A percentile compares a stretch with the other conserved stretches of the same genome.
Conservation (phyloP, 2,329 filamentous ascomycete genomes). For the Scedosporium dehoogii region DNA sequence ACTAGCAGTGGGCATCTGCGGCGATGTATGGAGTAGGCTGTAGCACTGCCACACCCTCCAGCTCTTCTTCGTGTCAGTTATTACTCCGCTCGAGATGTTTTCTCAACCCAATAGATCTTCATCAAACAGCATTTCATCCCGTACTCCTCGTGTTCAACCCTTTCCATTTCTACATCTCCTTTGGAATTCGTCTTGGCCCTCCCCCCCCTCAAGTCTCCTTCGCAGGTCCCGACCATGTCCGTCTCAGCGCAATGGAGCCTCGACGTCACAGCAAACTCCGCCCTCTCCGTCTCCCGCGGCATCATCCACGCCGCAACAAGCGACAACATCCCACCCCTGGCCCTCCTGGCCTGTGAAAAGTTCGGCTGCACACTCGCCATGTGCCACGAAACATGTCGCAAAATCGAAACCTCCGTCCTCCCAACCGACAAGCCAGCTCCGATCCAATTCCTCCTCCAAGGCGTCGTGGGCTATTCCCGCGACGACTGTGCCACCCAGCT, state of each 20-base stretch:
- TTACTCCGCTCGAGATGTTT: too few relatives aligned
- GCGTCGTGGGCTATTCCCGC: background rate
- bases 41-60: too few relatives aligned
- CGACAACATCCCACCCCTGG: constrained; percentile 14
- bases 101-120: too few relatives aligned
- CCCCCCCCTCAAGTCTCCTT: too few relatives aligned
- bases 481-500: background rate
- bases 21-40: too few relatives aligned
- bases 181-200: too few relatives aligned
- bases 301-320: constrained; percentile 13
- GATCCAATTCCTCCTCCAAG: background rate
- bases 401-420: constrained; percentile 11
- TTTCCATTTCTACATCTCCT: too few relatives aligned
- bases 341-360: constrained; percentile 15
- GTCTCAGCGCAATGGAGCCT: constrained; percentile 6
- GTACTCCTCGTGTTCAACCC: too few relatives aligned
- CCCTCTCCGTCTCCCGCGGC: constrained; percentile 9
- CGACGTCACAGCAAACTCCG: constrained; percentile 6
- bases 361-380: constrained; percentile 17
- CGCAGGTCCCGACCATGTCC: background rate
- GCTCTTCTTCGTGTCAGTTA: too few relatives aligned
- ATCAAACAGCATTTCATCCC: too few relatives aligned
- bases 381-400: constrained; percentile 11
- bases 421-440: constrained; percentile 7
- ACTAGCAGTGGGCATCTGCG: too few relatives aligned